phyloP scores from a whole-genome alignment of 441 rosid species.

The Erysimum cheiri region DNA sequence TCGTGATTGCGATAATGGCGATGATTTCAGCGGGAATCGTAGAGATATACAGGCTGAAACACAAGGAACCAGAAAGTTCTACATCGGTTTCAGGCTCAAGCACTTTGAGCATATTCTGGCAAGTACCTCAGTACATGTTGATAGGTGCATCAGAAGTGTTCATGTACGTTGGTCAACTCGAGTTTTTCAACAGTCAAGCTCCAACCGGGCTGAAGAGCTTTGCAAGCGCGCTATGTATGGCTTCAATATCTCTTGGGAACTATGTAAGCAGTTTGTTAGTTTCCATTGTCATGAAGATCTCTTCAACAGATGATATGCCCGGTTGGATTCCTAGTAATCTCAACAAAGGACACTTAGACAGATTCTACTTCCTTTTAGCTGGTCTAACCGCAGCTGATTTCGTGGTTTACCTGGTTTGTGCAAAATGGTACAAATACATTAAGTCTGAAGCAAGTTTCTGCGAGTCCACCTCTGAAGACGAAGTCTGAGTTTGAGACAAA shows the following conservation, averaged over 20 bases:
- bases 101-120: conserved; percentile 75
- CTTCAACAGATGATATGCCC: conserved; percentile 58
- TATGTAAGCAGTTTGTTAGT: conserved; percentile 75
- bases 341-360: conserved; percentile 72
- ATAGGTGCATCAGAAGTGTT: conserved; percentile 82
- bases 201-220: conserved; percentile 77
- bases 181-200: conserved; percentile 75
- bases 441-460: conserved; percentile 54
- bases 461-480: conserved; percentile 29
- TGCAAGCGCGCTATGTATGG: conserved; percentile 79
- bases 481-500: conserved; percentile 30
- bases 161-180: conserved; percentile 81
- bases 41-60: conserved; percentile 57
- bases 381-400: conserved; percentile 64
- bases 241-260: conserved; percentile 73
- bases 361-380: conserved; percentile 73
- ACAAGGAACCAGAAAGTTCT: conserved; percentile 48
- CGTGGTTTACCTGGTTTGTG: conserved; percentile 56
- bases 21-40: conserved; percentile 71
- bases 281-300: conserved; percentile 65
- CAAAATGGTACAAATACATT: conserved; percentile 64
- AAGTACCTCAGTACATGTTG: conserved; percentile 69
- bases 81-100: conserved; percentile 52
- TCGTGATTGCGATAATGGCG: conserved; percentile 61
- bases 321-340: conserved; percentile 83